These are phyloP conservation scores for Fonsecaea monophora DNA, from an alignment of 2,329 filamentous ascomycete genomes.

Conservation along the genomic window DNA sequence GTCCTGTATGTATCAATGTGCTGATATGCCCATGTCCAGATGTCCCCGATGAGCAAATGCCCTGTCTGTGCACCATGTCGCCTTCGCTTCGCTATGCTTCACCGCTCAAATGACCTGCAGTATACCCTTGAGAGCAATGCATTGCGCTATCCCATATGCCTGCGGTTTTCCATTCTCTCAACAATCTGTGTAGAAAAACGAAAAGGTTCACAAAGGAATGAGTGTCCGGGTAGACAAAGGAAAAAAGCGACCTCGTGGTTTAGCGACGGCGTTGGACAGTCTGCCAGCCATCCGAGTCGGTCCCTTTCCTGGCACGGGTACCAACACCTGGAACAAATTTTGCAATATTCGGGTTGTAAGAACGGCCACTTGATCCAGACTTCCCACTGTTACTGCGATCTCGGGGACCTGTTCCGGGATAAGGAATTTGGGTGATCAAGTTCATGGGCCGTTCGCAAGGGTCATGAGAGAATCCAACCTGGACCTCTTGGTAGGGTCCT, in stretches of 20 bases:
- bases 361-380: conserved; percentile 29
- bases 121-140: conserved; percentile 5
- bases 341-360: conserved; percentile 30
- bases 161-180: not conserved
- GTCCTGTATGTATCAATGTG: conserved; percentile 8
- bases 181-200: not conserved
- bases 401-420: conserved; percentile 22
- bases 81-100: conserved; percentile 1
- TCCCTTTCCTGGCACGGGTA: conserved; percentile 30
- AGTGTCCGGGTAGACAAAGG: not conserved
- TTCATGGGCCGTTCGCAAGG: conserved; percentile 50
- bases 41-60: not conserved
- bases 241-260: conserved; percentile 1
- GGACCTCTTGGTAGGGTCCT: conserved; percentile 45
- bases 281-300: conserved; percentile 36
- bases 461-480: conserved; percentile 49
- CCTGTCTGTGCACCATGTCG: conserved; percentile 2
- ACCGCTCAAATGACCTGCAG: not conserved
- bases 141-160: conserved; percentile 7
- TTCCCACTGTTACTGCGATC: conserved; percentile 34
- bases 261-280: conserved; percentile 35
- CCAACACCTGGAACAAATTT: conserved; percentile 30
- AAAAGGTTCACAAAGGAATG: not conserved
- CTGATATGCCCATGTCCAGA: conserved; percentile 2
- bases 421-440: conserved; percentile 42